Base-by-base conservation (phyloP, 345 rosid species). In the Heritiera fomes region DNA sequence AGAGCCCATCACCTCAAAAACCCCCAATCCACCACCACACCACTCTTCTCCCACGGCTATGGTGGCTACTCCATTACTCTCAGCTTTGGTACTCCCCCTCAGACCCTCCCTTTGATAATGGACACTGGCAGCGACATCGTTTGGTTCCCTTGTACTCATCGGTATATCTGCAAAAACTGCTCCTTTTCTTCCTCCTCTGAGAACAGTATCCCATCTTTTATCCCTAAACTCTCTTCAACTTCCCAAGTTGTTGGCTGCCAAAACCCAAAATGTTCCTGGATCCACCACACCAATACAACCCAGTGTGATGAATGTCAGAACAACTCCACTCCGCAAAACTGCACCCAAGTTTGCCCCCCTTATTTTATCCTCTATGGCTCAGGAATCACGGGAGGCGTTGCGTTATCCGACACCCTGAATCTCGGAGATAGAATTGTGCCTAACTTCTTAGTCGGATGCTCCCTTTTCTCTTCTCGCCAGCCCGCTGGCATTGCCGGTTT, bases 71-170 rank as follows among this genome's bases (percentile, higher is more conserved):
- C 98, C 7, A 80, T 95, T 23, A 87, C 91, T 6, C 94, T 95
- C 76, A 86, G 85, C 89, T 93, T 93, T 78, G 98, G 98, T 1
- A 91, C 94, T 5, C 97, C 98, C 14, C 89, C 97, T 6, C 97
- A 93, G 77, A 76, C 83, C 17, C 74, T 82, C 75, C 80, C 84
- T 7, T 85, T 91, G 75, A 56, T 91, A 47, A 83, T 93, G 86
- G 98, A 95, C 77, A 90, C 98, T 0, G 98, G 98, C 47, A 72
- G 76, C 20, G 76, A 53, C 76, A 9, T 55, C 43, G 87, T 85
- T 59, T 87, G 87, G 90, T 85, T 83, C 62, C 86, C 90, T 6
- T 87, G 84, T 79, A 85, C 90, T 65, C 40, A 28, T 34, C 88
- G 49, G 63, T 87, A 83, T 77, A 71, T 52, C 47, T 87, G 90